phyloP scores from a whole-genome alignment of 2,329 filamentous ascomycete genomes.

The Penicillium sclerotigenum region DNA sequence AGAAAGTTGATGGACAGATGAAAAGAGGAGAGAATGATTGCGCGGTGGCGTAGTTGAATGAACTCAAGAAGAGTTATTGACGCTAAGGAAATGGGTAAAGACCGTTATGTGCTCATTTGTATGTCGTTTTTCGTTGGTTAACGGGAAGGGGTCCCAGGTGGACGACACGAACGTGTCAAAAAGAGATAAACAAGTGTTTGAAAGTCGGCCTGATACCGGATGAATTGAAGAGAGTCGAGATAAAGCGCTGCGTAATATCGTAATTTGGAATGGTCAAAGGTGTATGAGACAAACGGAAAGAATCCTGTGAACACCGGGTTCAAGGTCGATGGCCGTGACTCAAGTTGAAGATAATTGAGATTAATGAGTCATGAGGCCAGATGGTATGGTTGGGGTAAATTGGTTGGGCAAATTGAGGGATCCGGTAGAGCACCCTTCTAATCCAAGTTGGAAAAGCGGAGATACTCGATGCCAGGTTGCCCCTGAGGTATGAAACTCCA shows the following conservation, averaged over 20 bases:
- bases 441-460: conserved; percentile 21
- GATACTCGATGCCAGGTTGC: conserved; percentile 25
- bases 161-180: conserved; percentile 11
- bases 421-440: conserved; percentile 24
- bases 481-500: conserved; percentile 12
- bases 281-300: conserved; percentile 25
- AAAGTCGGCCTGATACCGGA: conserved; percentile 10
- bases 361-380: conserved; percentile 31
- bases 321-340: conserved; percentile 35
- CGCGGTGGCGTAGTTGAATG: conserved; percentile 26
- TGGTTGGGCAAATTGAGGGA: conserved; percentile 11
- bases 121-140: conserved; percentile 33
- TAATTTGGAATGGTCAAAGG: conserved; percentile 28
- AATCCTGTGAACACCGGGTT: conserved; percentile 39
- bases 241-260: conserved; percentile 43
- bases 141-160: conserved; percentile 14
- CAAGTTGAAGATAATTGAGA: conserved; percentile 20
- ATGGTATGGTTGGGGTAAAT: not conserved
- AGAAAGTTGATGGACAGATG: conserved; percentile 24
- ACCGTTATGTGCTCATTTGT: conserved; percentile 44
- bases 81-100: conserved; percentile 35
- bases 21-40: conserved; percentile 25
- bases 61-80: conserved; percentile 28
- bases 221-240: conserved; percentile 15
- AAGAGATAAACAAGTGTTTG: conserved; percentile 1